phyloP scores from a whole-genome alignment of 192 early-diverging fungal genomes.

The Backusella tuberculispora region DNA sequence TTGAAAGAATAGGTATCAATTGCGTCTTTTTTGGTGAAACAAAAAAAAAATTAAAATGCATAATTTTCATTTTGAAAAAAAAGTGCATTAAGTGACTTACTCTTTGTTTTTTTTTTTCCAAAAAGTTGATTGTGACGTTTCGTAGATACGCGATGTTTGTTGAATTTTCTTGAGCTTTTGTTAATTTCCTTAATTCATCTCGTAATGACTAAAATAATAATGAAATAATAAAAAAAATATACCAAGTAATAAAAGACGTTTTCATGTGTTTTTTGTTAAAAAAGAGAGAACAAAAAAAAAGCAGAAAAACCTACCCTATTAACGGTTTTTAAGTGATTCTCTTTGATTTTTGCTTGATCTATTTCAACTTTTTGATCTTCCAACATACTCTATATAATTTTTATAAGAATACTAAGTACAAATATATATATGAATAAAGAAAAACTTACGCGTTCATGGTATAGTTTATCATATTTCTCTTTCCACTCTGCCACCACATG shows the following conservation, averaged over 20 bases:
- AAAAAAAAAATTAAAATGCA: neutral
- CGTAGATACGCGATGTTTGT: constrained; percentile 21
- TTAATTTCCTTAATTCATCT: constrained; percentile 15
- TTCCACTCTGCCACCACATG: neutral
- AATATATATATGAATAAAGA: neutral
- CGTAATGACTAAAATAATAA: constrained; percentile 18
- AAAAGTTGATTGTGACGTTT: constrained; percentile 20
- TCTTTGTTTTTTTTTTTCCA: constrained; percentile 20
- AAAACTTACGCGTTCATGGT: neutral
- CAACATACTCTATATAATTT: neutral
- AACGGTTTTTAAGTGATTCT: constrained; percentile 11
- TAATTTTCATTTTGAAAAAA: neutral
- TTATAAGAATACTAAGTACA: neutral
- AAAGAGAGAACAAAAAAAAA: neutral
- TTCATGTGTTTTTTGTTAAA: neutral
- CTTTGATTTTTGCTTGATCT: constrained; percentile 4
- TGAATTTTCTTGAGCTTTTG: neutral
- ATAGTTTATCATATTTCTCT: neutral
- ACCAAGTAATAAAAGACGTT: neutral
- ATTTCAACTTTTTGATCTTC: constrained; percentile 14
- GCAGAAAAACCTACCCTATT: neutral
- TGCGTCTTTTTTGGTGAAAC: neutral
- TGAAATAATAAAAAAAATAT: neutral
- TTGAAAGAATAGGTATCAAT: constrained; percentile 12
- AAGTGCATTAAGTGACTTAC: neutral